Conservation (phyloP, 495 filamentous ascomycete species). For the Hypoxylon crocopeplum region DNA sequence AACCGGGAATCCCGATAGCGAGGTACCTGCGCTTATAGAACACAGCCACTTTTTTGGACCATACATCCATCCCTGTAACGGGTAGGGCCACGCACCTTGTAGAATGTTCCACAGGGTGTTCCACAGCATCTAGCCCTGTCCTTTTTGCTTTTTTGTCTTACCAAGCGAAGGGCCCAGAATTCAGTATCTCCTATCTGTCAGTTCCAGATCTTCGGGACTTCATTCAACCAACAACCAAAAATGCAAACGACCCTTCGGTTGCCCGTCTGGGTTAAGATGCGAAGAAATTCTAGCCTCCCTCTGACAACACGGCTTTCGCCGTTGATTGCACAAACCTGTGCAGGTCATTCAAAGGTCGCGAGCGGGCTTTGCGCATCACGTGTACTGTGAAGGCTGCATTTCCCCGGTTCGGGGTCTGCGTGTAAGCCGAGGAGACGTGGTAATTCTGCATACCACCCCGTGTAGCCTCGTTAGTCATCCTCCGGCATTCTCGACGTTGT, state of each 20-base stretch:
- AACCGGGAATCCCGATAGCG: conserved; percentile 10
- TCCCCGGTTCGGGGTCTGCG: conserved; percentile 28
- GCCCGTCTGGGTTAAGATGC: neutral
- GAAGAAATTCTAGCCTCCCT: neutral
- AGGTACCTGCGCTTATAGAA: conserved; percentile 17
- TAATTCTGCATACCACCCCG: conserved; percentile 6
- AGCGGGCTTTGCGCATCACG: conserved; percentile 33
- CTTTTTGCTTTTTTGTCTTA: conserved; percentile 8
- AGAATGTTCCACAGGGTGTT: conserved; percentile 27
- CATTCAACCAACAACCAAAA: conserved; percentile 9
- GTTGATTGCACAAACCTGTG: too few species aligned
- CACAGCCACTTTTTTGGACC: conserved; percentile 27
- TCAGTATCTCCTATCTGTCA: conserved; percentile 14
- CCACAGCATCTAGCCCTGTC: neutral
- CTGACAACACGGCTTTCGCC: too few species aligned
- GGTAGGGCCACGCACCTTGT: conserved; percentile 10
- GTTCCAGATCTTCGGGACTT: conserved; percentile 30
- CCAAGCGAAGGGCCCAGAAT: conserved; percentile 27
- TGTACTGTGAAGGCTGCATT: conserved; percentile 9
- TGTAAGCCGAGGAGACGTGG: conserved; percentile 1
- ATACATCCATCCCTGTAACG: neutral
- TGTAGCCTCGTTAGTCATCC: neutral
- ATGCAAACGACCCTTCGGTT: too few species aligned
- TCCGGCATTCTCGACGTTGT: neutral
- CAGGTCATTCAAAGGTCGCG: conserved; percentile 7